Percentiles rank a stretch among this genome's conserved stretches.
phyloP scores from a whole-genome alignment of 2,329 filamentous ascomycete species.

The Neopestalotiopsis clavispora region DNA sequence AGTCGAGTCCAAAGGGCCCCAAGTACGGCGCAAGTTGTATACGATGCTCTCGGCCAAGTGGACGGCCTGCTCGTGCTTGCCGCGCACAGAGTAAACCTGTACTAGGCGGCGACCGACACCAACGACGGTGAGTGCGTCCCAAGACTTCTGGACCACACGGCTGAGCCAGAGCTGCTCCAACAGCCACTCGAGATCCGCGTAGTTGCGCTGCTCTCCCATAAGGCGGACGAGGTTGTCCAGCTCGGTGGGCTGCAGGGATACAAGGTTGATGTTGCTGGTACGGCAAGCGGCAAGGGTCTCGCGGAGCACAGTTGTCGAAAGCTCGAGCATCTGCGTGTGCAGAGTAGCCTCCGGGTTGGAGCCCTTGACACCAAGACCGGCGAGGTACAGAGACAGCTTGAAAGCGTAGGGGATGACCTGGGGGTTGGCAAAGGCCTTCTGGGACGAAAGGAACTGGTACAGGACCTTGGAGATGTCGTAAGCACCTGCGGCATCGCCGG shows the following conservation, averaged over 20 bases:
- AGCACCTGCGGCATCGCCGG: neutral
- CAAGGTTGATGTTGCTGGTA: neutral
- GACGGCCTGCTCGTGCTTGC: neutral
- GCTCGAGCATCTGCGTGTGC: neutral
- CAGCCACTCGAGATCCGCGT: neutral
- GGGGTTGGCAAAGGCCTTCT: constrained; percentile 1
- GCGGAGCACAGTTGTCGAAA: neutral
- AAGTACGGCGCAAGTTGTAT: neutral
- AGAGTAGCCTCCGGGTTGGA: neutral
- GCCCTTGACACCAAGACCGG: neutral
- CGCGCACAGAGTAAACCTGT: neutral
- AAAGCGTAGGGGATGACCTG: neutral
- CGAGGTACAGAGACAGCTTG: neutral
- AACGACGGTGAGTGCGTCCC: neutral
- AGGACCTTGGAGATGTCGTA: neutral
- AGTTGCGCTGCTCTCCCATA: neutral
- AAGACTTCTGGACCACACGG: neutral
- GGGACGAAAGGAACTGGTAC: neutral
- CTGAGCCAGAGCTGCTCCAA: neutral
- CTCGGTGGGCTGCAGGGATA: neutral
- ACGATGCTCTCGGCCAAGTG: neutral
- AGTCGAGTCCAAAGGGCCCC: neutral
- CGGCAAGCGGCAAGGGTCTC: neutral
- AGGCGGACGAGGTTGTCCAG: neutral
- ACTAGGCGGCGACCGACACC: neutral